Conservation (phyloP, 768 basidiomycete species). For the Tremella mesenterica region DNA sequence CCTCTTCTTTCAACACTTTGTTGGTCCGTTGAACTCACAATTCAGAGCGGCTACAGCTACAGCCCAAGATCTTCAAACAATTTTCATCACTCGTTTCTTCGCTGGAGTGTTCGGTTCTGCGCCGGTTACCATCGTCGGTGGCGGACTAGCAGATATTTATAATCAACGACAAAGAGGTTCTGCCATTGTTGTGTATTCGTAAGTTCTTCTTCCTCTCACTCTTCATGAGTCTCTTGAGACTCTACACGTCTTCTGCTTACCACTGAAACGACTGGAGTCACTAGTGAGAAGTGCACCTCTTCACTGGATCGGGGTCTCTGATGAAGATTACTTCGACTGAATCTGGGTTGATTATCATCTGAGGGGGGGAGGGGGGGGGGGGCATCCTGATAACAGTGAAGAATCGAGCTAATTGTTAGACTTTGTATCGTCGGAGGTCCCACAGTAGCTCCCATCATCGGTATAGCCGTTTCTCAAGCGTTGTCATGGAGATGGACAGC, state of each 20-base stretch:
- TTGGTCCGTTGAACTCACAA: not conserved
- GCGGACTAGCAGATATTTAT: conserved; percentile 34
- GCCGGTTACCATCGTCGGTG: conserved; percentile 34
- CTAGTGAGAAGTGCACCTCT: no score
- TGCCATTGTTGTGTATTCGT: conserved; percentile 41
- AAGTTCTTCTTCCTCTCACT: not conserved
- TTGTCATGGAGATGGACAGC: conserved; percentile 46
- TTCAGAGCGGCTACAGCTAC: conserved; percentile 40
- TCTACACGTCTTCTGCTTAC: no score
- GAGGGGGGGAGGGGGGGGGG: no score
- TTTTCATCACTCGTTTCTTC: conserved; percentile 40
- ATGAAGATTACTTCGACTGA: no score
- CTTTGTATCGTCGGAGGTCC: conserved; percentile 44
- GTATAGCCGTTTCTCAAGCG: conserved; percentile 31
- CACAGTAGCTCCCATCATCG: conserved; percentile 40
- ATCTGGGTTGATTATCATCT: no score
- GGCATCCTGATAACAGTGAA: no score
- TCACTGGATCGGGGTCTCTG: no score
- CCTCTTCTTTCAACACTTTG: not conserved
- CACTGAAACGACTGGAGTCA: no score
- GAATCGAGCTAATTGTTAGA: no score
- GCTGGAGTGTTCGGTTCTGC: conserved; percentile 29
- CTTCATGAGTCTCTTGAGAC: not conserved
- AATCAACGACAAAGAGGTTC: conserved; percentile 27
- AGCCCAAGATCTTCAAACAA: conserved; percentile 41